phyloP scores from a whole-genome alignment of 1,284 basidiomycete species.

The Phlebopus sp. region DNA sequence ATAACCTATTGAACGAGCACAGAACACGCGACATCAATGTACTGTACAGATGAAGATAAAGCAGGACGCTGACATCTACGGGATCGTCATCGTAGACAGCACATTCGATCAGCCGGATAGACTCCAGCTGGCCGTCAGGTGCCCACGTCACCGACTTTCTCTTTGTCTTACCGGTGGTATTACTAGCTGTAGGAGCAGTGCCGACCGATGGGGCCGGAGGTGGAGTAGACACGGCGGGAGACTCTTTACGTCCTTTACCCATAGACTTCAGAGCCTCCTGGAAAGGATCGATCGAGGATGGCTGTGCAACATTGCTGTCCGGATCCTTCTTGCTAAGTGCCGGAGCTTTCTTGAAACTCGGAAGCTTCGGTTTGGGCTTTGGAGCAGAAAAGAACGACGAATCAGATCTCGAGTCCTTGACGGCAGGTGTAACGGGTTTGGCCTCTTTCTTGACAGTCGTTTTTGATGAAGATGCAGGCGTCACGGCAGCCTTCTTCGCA shows the following conservation, averaged over 20 bases:
- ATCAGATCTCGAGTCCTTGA: constrained; percentile 77
- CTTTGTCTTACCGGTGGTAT: constrained; percentile 52
- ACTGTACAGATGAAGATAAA: constrained; percentile 46
- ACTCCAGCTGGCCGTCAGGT: constrained; percentile 65
- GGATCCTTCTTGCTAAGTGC: constrained; percentile 49
- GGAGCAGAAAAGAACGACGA: constrained; percentile 82
- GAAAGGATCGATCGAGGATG: constrained; percentile 74
- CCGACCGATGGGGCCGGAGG: constrained; percentile 31
- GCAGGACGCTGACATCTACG: constrained; percentile 65
- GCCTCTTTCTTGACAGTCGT: constrained; percentile 43
- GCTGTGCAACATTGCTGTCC: constrained; percentile 65
- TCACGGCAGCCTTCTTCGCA: constrained; percentile 60
- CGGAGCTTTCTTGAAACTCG: constrained; percentile 75
- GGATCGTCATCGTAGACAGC: constrained; percentile 83
- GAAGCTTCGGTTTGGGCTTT: constrained; percentile 75
- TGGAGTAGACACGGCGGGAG: constrained; percentile 44
- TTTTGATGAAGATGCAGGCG: constrained; percentile 37
- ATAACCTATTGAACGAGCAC: constrained; percentile 53
- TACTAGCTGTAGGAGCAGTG: constrained; percentile 35
- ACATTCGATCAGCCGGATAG: constrained; percentile 73
- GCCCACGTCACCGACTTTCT: constrained; percentile 76
- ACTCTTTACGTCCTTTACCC: constrained; percentile 56
- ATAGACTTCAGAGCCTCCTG: constrained; percentile 75
- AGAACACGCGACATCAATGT: constrained; percentile 49
- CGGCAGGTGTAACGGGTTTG: constrained; percentile 40